Evolutionary conservation across 2,329 filamentous ascomycete genomes (phyloP).

Genomic region (Sporothrix mexicana): DNA sequence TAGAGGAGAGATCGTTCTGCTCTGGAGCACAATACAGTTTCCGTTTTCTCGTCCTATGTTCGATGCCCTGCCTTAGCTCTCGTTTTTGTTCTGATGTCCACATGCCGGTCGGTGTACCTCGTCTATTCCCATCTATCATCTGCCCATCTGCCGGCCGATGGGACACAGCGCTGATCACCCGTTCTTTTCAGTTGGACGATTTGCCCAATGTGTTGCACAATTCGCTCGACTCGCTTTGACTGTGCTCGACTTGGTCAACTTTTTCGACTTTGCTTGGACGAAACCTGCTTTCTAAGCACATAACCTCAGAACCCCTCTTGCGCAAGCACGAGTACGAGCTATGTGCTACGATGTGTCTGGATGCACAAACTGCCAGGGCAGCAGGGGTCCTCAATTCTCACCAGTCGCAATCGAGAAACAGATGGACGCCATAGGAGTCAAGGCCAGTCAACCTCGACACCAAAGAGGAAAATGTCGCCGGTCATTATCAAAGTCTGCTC

Average conservation of each 20-base stretch:
- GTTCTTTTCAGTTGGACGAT: neutral
- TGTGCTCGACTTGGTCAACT: neutral
- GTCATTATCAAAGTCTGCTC: neutral
- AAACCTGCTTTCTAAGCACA: conserved; percentile 16
- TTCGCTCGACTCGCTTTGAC: neutral
- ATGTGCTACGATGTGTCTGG: too few relatives aligned
- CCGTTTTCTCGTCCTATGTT: neutral
- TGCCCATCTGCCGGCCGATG: neutral
- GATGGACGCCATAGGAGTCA: neutral
- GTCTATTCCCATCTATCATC: neutral
- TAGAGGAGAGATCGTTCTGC: conserved; percentile 4
- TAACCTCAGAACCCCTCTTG: too few relatives aligned
- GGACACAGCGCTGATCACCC: neutral
- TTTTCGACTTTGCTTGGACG: conserved; percentile 1
- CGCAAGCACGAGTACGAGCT: too few relatives aligned
- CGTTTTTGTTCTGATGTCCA: neutral
- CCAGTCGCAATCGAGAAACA: neutral
- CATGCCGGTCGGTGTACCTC: conserved; percentile 7
- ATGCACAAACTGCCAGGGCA: neutral
- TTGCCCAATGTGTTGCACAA: neutral
- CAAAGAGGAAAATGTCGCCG: conserved; percentile 15
- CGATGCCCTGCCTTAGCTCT: neutral
- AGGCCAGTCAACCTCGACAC: neutral
- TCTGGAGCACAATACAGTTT: conserved; percentile 23
- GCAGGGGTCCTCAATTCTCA: neutral